A percentile compares a stretch with the other conserved stretches of the same genome.
phyloP scores from a whole-genome alignment of 441 rosid species.

The Gossypium laxum region DNA sequence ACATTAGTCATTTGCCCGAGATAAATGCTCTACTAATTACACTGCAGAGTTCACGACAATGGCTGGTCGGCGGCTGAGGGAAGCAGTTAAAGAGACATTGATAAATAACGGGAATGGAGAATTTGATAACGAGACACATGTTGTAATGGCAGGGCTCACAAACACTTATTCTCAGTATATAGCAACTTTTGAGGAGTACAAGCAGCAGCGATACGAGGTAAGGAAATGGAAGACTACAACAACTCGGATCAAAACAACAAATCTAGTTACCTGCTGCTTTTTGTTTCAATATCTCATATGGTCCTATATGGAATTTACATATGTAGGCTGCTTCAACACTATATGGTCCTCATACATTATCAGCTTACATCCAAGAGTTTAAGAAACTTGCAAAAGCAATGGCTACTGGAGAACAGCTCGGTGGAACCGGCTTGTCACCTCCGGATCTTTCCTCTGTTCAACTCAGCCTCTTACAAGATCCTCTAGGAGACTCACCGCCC shows the following conservation, averaged over 20 bases:
- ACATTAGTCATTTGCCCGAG: not conserved
- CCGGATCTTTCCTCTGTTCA: conserved; percentile 45
- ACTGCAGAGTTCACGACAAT: conserved; percentile 46
- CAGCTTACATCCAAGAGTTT: conserved; percentile 51
- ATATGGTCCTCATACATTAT: conserved; percentile 50
- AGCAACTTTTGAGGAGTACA: conserved; percentile 45
- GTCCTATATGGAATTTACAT: not conserved
- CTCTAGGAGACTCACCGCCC: conserved; percentile 34
- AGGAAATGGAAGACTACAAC: not conserved
- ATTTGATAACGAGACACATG: conserved; percentile 28
- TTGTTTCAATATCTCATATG: not conserved
- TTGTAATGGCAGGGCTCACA: conserved; percentile 49
- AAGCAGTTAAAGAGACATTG: conserved; percentile 46
- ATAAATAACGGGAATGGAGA: conserved; percentile 39
- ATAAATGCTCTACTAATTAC: not conserved
- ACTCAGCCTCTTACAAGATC: conserved; percentile 26
- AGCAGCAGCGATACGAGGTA: conserved; percentile 47
- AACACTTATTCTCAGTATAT: conserved; percentile 48
- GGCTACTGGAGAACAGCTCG: conserved; percentile 26
- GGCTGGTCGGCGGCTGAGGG: conserved; percentile 49
- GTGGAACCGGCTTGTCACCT: conserved; percentile 21
- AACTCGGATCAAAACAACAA: not conserved
- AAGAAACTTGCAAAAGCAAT: conserved; percentile 37
- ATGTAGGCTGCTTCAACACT: conserved; percentile 55
- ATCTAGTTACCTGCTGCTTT: not conserved